phyloP scores from a whole-genome alignment of 208 protist genomes.

The Herpetomonas tarakana region DNA sequence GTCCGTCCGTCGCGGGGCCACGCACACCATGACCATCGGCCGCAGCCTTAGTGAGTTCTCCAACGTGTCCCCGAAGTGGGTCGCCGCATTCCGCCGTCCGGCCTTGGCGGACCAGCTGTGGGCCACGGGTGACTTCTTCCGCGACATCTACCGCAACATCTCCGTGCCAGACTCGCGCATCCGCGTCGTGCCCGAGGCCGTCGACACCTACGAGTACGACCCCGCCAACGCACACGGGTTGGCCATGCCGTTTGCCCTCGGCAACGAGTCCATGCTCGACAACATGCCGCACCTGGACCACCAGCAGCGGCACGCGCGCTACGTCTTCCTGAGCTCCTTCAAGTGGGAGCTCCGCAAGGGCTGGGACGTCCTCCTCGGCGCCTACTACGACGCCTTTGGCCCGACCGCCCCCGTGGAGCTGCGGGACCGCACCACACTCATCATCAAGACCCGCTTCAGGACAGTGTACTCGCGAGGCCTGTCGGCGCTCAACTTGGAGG shows the following conservation, averaged over 20 bases:
- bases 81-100: neutral
- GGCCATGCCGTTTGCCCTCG: neutral
- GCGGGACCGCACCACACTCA: slow-evolving; percentile 15
- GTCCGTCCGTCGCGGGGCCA: neutral
- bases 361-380: slow-evolving; percentile 51
- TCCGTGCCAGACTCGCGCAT: slow-evolving; percentile 26
- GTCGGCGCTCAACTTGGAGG: slow-evolving; percentile 3
- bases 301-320: slow-evolving; percentile 16
- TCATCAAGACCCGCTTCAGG: slow-evolving; percentile 10
- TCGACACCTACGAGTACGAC: slow-evolving; percentile 50
- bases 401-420: slow-evolving; percentile 15
- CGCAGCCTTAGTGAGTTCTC: slow-evolving; percentile 51
- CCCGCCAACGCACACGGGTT: slow-evolving; percentile 15
- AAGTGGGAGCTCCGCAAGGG: slow-evolving; percentile 71
- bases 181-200: slow-evolving; percentile 41
- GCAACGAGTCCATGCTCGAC: slow-evolving; percentile 2
- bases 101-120: slow-evolving; percentile 38
- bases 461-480: neutral
- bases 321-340: slow-evolving; percentile 57
- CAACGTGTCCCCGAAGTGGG: slow-evolving; percentile 20
- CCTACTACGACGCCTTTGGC: slow-evolving; percentile 52
- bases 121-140: slow-evolving; percentile 52
- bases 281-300: slow-evolving; percentile 20
- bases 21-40: slow-evolving; percentile 13
- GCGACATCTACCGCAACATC: slow-evolving; percentile 22